A percentile compares a stretch with the other conserved stretches of the same genome.
Evolutionary conservation across 2,329 filamentous ascomycete species (phyloP).

Genomic region (Ilyonectria mors-panacis): DNA sequence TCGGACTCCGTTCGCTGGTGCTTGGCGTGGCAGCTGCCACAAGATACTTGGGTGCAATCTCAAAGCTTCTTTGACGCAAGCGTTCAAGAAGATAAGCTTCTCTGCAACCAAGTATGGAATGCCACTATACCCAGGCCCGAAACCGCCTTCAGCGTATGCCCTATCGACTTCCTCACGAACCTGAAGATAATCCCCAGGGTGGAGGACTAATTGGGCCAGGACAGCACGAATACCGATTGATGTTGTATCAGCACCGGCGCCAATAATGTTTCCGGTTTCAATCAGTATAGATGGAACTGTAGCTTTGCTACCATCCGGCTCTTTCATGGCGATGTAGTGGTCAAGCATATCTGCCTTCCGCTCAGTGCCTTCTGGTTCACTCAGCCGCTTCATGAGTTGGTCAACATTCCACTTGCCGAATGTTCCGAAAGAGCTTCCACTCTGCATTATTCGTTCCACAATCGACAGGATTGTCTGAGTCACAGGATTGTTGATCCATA

Average conservation of each 20-base stretch:
- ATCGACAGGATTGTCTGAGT: neutral
- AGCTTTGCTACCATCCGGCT: neutral
- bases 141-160: neutral
- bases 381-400: neutral
- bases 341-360: neutral
- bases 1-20: neutral
- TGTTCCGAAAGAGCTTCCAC: neutral
- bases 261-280: neutral
- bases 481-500: neutral
- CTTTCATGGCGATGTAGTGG: neutral
- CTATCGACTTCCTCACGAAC: neutral
- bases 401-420: neutral
- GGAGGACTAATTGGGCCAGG: neutral
- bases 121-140: neutral
- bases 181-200: neutral
- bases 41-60: slow-evolving; percentile 1
- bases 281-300: neutral
- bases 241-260: neutral
- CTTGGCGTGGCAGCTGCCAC: neutral
- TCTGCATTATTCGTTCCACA: neutral
- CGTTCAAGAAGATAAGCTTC: neutral
- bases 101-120: neutral
- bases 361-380: neutral
- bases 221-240: neutral
- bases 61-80: neutral